These are phyloP conservation scores for Silene uniflora DNA, from an alignment of 148 eudicot genomes.

Conservation along the genomic window DNA sequence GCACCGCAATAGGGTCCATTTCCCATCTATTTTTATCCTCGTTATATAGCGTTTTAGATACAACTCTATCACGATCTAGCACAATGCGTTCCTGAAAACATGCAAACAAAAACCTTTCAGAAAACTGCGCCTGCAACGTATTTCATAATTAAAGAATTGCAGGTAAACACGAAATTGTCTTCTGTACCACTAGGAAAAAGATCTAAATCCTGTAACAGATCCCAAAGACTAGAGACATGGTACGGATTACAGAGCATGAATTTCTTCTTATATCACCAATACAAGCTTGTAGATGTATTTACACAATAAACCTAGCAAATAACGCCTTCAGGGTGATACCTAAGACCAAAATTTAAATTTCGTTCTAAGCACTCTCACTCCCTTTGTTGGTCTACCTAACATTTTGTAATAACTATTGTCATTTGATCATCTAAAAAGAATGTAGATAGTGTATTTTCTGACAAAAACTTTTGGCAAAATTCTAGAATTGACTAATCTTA, in stretches of 20 bases:
- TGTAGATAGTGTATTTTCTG: background rate
- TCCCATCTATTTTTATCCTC: slow-evolving; percentile 78
- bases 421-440: background rate
- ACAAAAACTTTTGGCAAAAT: background rate
- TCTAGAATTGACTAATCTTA: background rate
- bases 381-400: background rate
- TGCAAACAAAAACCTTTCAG: slow-evolving; percentile 4
- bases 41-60: slow-evolving; percentile 62
- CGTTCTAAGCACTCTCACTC: background rate
- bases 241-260: background rate
- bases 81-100: slow-evolving; percentile 60
- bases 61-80: slow-evolving; percentile 80
- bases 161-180: background rate
- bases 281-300: background rate
- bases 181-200: background rate
- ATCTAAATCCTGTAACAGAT: background rate
- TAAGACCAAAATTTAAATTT: too few relatives aligned
- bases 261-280: background rate
- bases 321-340: background rate
- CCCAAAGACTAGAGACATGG: background rate
- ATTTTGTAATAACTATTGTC: background rate
- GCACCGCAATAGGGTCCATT: slow-evolving; percentile 82
- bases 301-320: background rate
- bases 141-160: background rate
- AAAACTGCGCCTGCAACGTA: background rate